These are phyloP conservation scores for Candida boidinii DNA, from an alignment of 805 yeast species.

Conservation along the genomic window DNA sequence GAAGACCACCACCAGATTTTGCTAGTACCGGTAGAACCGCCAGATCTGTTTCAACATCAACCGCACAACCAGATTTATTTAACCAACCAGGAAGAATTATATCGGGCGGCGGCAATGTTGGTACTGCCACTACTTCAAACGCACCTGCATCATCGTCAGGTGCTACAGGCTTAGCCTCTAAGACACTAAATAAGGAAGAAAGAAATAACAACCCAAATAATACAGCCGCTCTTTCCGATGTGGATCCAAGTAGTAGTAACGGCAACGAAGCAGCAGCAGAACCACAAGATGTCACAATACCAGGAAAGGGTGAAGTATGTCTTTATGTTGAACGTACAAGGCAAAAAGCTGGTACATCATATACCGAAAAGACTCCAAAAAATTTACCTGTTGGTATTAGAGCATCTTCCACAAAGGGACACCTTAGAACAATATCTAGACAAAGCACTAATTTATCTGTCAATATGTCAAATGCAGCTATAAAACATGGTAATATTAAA, in stretches of 20 bases:
- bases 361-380: constrained; percentile 40
- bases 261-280: not conserved
- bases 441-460: constrained; percentile 9
- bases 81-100: constrained; percentile 7
- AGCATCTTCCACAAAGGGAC: constrained; percentile 22
- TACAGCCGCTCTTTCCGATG: too few species aligned
- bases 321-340: constrained; percentile 38
- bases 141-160: constrained; percentile 6
- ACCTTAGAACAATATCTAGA: constrained; percentile 20
- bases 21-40: constrained; percentile 28
- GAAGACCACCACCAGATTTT: constrained; percentile 32
- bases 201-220: too few species aligned
- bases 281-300: not conserved
- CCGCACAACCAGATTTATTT: constrained; percentile 24
- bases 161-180: constrained; percentile 10
- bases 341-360: constrained; percentile 38
- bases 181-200: too few species aligned
- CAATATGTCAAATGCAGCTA: constrained; percentile 27
- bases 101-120: too few species aligned
- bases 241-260: too few species aligned
- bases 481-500: constrained; percentile 54
- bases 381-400: constrained; percentile 48
- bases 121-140: constrained; percentile 10
- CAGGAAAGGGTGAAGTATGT: constrained; percentile 42
- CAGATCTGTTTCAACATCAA: constrained; percentile 27